Conservation (phyloP, 163 green algal species). For the Coccomyxa subellipsoidea region DNA sequence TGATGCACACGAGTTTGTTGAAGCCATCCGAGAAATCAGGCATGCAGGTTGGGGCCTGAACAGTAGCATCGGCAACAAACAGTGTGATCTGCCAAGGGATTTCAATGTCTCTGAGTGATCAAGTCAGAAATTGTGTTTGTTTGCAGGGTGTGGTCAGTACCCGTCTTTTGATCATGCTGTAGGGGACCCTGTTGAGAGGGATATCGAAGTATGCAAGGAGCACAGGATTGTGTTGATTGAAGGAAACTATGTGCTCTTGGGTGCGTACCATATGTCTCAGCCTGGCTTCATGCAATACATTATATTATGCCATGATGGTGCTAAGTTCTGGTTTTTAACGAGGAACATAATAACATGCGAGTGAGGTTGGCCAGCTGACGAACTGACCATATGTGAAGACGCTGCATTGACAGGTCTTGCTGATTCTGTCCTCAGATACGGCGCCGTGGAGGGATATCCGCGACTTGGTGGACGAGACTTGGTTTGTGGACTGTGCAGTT, state of each 20-base stretch:
- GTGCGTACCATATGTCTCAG: background rate
- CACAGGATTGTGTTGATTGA: constrained; percentile 56
- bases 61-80: background rate
- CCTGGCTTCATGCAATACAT: too few species aligned
- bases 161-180: constrained; percentile 80
- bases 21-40: constrained; percentile 11
- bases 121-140: too few species aligned
- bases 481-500: constrained; percentile 62
- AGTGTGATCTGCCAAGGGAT: too few species aligned
- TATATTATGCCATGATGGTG: background rate
- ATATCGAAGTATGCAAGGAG: constrained; percentile 39
- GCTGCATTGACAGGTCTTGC: background rate
- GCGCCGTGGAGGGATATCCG: constrained; percentile 56
- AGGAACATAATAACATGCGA: too few species aligned
- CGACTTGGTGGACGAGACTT: constrained; percentile 43
- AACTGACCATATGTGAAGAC: background rate
- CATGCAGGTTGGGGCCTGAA: background rate
- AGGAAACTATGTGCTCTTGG: constrained; percentile 69
- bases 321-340: too few species aligned
- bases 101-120: too few species aligned
- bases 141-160: constrained; percentile 25
- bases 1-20: constrained; percentile 62
- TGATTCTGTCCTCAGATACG: constrained; percentile 27
- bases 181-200: constrained; percentile 59
- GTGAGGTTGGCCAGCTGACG: too few species aligned